Base-by-base conservation (phyloP, 2,329 filamentous ascomycete genomes). In the Clarireedia paspali region DNA sequence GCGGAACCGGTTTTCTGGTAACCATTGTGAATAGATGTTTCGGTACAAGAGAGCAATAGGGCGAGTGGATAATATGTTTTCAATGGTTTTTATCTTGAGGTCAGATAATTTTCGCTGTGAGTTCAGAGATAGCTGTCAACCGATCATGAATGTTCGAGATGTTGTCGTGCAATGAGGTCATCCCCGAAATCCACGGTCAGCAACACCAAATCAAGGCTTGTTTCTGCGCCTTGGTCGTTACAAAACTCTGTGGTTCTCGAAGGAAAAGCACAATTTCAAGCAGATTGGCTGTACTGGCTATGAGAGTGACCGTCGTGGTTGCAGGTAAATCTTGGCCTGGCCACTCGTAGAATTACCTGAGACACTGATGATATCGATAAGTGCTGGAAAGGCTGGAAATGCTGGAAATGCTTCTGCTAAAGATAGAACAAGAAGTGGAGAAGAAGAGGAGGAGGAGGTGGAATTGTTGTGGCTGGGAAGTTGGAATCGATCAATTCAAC, bases 1-100 rank as follows among this genome's bases (percentile, higher is more conserved):
- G 56, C 24, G 66, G 60, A 23, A 67, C 53, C 26, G 66, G 66
- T 49, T 67, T 68, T 57, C 66, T 59, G 17, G 62, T 66, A 12
- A 67, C 64, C 66, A 68, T 68, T 17, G 27, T 55, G 26, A 38
- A 14, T 45, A 26, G 10, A 6, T 47, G 1, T 47, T 15, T 12
- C 26, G 14, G 24, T 6, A 26, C 14, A 15, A n/a, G 6, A 26
- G 23, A 3, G 14, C 20, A 24, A 26, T 12, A 45, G 6, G 15
- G 15, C 9, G 39, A 20, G n/a, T n/a, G 5, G 7, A 42, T 42
- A 20, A 42, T 17, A 34, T 34, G 2, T 14, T 6, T 34, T 34
- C 12, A 14, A 34, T 12, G 30, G 14, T 34, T 14, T 12, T 9
- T 34, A 4, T 34, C 30, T 34, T 14, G 1, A 9, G 30, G 10